phyloP scores from a whole-genome alignment of 805 yeast species.

The Ogataea methanolica region DNA sequence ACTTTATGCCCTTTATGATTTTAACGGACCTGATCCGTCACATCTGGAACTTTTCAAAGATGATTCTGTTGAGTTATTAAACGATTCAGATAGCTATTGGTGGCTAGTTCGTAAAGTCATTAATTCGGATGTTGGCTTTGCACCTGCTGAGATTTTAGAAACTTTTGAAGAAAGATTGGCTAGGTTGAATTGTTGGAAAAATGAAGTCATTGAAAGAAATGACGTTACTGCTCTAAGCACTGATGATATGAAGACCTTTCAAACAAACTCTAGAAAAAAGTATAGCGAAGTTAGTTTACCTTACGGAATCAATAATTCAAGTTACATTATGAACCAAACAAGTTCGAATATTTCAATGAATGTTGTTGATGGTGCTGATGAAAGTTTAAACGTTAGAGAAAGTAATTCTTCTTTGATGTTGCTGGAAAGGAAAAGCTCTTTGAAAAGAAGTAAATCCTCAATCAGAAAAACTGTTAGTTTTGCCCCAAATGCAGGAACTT shows the following conservation, averaged over 20 bases:
- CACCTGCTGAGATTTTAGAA: conserved; percentile 94
- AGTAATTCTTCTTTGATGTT: conserved; percentile 18
- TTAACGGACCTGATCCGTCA: conserved; percentile 88
- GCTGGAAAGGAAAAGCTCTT: conserved; percentile 20
- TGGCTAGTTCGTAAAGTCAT: conserved; percentile 68
- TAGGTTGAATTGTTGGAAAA: conserved; percentile 85
- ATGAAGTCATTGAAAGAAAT: conserved; percentile 60
- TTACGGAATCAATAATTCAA: background rate
- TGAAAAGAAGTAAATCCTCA: conserved; percentile 21
- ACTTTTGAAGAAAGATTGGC: conserved; percentile 90
- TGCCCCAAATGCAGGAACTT: conserved; percentile 15
- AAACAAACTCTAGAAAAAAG: conserved; percentile 15
- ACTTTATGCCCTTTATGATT: conserved; percentile 82
- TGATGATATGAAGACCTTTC: conserved; percentile 25
- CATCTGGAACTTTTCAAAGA: conserved; percentile 79
- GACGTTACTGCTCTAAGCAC: conserved; percentile 16
- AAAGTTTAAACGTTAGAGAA: background rate
- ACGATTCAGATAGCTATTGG: conserved; percentile 94
- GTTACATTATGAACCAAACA: conserved; percentile 10
- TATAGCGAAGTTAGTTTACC: conserved; percentile 13
- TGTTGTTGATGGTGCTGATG: background rate
- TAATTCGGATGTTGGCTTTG: conserved; percentile 66
- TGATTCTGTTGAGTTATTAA: conserved; percentile 75
- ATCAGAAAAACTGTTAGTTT: conserved; percentile 28
- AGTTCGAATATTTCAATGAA: background rate